Evolutionary conservation across 345 rosid genomes (phyloP).

Genomic region (Populus deltoides): DNA sequence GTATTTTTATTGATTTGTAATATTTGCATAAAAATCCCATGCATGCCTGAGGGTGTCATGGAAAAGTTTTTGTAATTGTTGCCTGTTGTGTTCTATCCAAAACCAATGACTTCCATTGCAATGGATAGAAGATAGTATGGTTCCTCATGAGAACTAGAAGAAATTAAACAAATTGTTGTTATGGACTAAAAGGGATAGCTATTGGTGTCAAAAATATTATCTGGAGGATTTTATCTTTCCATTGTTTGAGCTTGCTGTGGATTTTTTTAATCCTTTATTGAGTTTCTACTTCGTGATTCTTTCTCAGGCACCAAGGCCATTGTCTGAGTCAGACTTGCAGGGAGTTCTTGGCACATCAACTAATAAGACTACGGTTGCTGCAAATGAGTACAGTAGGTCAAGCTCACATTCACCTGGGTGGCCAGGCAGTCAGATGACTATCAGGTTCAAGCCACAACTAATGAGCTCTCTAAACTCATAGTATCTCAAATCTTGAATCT

Average conservation of each 20-base stretch:
- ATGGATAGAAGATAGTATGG: neutral
- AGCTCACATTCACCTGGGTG: constrained; percentile 52
- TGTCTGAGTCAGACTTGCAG: constrained; percentile 67
- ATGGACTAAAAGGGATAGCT: too few species aligned
- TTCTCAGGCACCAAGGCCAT: constrained; percentile 68
- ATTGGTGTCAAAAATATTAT: neutral
- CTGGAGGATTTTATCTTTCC: neutral
- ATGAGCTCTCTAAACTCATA: constrained; percentile 76
- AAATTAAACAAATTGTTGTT: too few species aligned
- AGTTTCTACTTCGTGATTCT: neutral
- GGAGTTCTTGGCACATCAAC: constrained; percentile 60
- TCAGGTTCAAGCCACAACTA: constrained; percentile 71
- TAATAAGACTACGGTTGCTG: constrained; percentile 77
- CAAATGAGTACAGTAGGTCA: constrained; percentile 61
- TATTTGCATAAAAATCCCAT: neutral
- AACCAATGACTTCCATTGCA: neutral
- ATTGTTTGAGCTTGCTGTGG: neutral
- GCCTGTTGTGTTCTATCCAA: neutral
- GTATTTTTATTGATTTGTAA: neutral
- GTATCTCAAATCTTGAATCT: constrained; percentile 74
- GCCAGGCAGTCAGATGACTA: constrained; percentile 61
- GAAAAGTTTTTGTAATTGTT: neutral
- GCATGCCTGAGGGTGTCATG: neutral
- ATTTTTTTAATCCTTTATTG: neutral
- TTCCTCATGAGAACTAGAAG: neutral